These are phyloP conservation scores for Isabelozyma rhagii DNA, from an alignment of 805 yeast genomes.

Conservation along the genomic window DNA sequence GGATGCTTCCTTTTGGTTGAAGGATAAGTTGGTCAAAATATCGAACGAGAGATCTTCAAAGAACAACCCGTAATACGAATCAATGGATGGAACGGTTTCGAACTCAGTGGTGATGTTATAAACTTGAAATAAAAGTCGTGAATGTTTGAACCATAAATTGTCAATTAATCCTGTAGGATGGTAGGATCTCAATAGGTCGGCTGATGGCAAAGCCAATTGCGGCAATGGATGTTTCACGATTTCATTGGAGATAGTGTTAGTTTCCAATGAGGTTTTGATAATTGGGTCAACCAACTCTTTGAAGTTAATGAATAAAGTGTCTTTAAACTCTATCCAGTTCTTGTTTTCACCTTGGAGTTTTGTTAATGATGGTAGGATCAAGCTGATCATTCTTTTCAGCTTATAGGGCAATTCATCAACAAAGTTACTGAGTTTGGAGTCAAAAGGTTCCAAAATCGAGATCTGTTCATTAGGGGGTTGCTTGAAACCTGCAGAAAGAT, in stretches of 20 bases:
- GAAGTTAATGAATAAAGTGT: slow-evolving; percentile 30
- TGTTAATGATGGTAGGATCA: slow-evolving; percentile 49
- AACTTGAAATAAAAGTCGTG: slow-evolving; percentile 60
- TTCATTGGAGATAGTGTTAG: slow-evolving; percentile 36
- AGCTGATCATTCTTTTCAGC: slow-evolving; percentile 45
- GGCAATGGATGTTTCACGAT: slow-evolving; percentile 40
- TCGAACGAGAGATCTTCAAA: slow-evolving; percentile 76
- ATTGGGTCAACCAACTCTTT: slow-evolving; percentile 29
- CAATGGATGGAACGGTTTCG: slow-evolving; percentile 51
- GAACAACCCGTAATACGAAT: slow-evolving; percentile 45
- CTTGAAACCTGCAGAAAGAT: slow-evolving; percentile 40
- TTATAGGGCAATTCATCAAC: slow-evolving; percentile 43
- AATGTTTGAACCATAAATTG: slow-evolving; percentile 57
- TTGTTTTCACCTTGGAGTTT: slow-evolving; percentile 32
- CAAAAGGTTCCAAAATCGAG: slow-evolving; percentile 34
- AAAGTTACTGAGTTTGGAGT: slow-evolving; percentile 27
- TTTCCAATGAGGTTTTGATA: slow-evolving; percentile 27
- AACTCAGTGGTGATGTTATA: slow-evolving; percentile 54
- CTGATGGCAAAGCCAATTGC: slow-evolving; percentile 31
- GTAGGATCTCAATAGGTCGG: slow-evolving; percentile 13
- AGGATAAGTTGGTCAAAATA: slow-evolving; percentile 74
- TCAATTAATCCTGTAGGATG: slow-evolving; percentile 44
- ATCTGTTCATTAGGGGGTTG: slow-evolving; percentile 10
- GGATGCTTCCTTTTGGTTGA: slow-evolving; percentile 84
- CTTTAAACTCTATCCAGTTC: slow-evolving; percentile 37